These are phyloP conservation scores for Nicotiana paniculata DNA, from an alignment of 257 asterid species.

Conservation along the genomic window DNA sequence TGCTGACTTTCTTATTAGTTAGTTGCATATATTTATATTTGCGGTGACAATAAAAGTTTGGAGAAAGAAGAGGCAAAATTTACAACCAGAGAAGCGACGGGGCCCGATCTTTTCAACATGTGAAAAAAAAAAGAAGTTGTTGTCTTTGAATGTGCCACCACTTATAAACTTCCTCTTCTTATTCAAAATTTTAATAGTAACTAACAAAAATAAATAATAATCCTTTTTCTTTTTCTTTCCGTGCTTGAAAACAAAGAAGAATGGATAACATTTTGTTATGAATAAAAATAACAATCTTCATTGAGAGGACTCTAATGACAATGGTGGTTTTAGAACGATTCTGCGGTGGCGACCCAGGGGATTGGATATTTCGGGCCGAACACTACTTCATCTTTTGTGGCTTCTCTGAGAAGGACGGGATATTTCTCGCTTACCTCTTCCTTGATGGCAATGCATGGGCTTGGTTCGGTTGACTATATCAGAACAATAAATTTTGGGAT, in stretches of 20 bases:
- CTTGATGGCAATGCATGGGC: no score
- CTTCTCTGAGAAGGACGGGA: no score
- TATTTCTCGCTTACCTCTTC: no score
- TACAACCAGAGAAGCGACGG: not conserved
- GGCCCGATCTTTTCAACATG: constrained; percentile 2
- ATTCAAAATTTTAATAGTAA: not conserved
- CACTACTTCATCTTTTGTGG: no score
- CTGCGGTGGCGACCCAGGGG: no score
- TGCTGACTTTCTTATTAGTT: no score
- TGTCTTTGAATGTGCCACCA: not conserved
- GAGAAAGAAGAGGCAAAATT: constrained; percentile 8
- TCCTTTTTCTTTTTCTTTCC: not conserved
- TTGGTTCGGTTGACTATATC: no score
- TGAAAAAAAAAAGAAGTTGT: not conserved
- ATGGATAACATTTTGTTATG: not conserved
- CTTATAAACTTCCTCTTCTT: not conserved
- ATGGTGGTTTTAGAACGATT: no score
- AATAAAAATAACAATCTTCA: no score
- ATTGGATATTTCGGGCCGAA: no score
- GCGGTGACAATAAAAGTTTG: not conserved
- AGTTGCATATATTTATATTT: not conserved
- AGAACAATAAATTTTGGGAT: no score
- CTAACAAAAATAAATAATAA: not conserved
- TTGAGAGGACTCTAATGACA: no score
- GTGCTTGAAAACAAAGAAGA: not conserved